Evolutionary conservation across 805 yeast species (phyloP).

Genomic region (Teunomyces gatunensis): DNA sequence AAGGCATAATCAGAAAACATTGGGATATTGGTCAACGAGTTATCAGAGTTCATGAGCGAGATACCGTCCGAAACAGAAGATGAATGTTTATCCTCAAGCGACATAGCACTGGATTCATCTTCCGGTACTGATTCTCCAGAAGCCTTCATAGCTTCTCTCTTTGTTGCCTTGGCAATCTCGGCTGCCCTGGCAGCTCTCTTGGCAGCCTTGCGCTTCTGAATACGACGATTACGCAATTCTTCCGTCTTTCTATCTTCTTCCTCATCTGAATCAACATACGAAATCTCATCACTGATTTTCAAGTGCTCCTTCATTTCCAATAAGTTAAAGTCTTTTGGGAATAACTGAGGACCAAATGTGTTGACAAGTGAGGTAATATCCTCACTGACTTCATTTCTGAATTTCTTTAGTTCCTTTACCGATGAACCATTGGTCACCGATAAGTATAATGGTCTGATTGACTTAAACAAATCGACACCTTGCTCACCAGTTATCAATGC

Average conservation of each 20-base stretch:
- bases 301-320: constrained; percentile 43
- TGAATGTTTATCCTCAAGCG: constrained; percentile 19
- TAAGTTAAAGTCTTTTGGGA: constrained; percentile 74
- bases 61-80: constrained; percentile 56
- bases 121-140: constrained; percentile 7
- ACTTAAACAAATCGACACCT: constrained; percentile 85
- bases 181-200: constrained; percentile 12
- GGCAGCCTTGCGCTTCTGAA: constrained; percentile 23
- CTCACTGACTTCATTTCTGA: constrained; percentile 60
- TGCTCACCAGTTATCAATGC: constrained; percentile 90
- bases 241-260: constrained; percentile 51
- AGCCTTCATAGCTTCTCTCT: background rate
- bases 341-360: constrained; percentile 76
- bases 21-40: constrained; percentile 63
- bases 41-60: constrained; percentile 60
- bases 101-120: constrained; percentile 17
- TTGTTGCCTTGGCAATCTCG: constrained; percentile 6
- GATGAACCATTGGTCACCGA: constrained; percentile 59
- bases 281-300: constrained; percentile 25
- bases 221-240: constrained; percentile 44
- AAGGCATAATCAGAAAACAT: constrained; percentile 52
- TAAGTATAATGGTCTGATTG: constrained; percentile 75
- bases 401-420: constrained; percentile 54
- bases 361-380: constrained; percentile 80
- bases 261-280: constrained; percentile 42